These are phyloP conservation scores for Aphanomyces cochlioides DNA, from an alignment of 352 stramenopile genomes.

Conservation along the genomic window DNA sequence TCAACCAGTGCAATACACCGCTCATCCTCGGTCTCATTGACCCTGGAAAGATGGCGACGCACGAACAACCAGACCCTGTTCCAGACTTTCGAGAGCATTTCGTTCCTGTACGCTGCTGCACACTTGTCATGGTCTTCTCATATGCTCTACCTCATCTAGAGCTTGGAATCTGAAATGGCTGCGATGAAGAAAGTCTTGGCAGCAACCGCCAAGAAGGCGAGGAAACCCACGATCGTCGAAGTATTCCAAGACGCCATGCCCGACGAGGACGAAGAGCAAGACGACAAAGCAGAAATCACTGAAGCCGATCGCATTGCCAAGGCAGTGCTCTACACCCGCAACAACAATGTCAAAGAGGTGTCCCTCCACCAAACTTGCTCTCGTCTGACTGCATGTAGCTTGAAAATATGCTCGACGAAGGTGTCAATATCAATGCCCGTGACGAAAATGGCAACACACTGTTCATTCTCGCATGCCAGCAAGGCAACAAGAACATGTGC, in stretches of 20 bases:
- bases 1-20: constrained; percentile 63
- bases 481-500: constrained; percentile 92
- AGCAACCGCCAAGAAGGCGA: constrained; percentile 1
- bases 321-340: constrained; percentile 63
- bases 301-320: constrained; percentile 37
- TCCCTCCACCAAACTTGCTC: background rate
- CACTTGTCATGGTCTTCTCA: background rate
- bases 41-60: constrained; percentile 50
- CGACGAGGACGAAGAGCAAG: constrained; percentile 27
- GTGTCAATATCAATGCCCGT: constrained; percentile 83
- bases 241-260: constrained; percentile 16
- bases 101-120: constrained; percentile 36
- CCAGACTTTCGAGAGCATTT: constrained; percentile 56
- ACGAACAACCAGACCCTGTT: constrained; percentile 59
- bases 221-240: constrained; percentile 8
- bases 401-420: constrained; percentile 83
- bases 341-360: constrained; percentile 79
- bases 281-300: background rate
- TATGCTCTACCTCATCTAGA: constrained; percentile 10
- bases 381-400: constrained; percentile 40
- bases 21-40: constrained; percentile 68
- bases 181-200: constrained; percentile 27
- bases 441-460: constrained; percentile 95
- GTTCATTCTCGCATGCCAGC: constrained; percentile 92
- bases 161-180: constrained; percentile 15